Evolutionary conservation across 2,329 filamentous ascomycete species (phyloP).

Genomic region (Claviceps sorghi): DNA sequence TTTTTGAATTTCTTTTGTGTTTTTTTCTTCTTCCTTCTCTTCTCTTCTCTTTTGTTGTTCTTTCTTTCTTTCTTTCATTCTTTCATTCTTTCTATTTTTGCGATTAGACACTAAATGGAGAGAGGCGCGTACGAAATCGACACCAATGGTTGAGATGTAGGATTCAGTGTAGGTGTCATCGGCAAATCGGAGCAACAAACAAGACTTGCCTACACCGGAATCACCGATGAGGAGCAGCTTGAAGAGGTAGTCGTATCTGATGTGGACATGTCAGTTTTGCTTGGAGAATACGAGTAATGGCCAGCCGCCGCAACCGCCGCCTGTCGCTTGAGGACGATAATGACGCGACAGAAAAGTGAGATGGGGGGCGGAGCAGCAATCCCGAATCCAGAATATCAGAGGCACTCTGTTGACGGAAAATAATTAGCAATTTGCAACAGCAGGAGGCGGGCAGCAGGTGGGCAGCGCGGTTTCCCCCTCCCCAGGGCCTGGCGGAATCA

Average conservation of each 20-base stretch:
- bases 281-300: neutral
- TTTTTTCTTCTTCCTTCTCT: no score
- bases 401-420: conserved; percentile 2
- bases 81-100: no score
- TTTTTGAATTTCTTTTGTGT: neutral
- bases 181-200: conserved; percentile 90
- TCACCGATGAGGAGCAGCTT: conserved; percentile 99
- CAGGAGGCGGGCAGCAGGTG: conserved; percentile 13
- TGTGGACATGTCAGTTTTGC: conserved; percentile 11
- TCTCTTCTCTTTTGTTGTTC: neutral
- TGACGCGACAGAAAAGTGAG: neutral
- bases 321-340: neutral
- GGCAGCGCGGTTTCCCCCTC: no score
- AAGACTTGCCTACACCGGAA: conserved; percentile 99
- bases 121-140: conserved; percentile 75
- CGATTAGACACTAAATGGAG: no score
- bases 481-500: conserved; percentile 13
- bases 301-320: neutral
- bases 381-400: neutral
- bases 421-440: conserved; percentile 7
- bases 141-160: conserved; percentile 99
- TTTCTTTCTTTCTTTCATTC: no score
- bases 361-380: neutral
- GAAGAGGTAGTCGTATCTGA: conserved; percentile 99
- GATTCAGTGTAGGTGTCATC: conserved; percentile 99